Evolutionary conservation across 2,329 filamentous ascomycete species (phyloP), one percentile per base, ranked within the genome.

Genomic region (Clarireedia homoeocarpa): DNA sequence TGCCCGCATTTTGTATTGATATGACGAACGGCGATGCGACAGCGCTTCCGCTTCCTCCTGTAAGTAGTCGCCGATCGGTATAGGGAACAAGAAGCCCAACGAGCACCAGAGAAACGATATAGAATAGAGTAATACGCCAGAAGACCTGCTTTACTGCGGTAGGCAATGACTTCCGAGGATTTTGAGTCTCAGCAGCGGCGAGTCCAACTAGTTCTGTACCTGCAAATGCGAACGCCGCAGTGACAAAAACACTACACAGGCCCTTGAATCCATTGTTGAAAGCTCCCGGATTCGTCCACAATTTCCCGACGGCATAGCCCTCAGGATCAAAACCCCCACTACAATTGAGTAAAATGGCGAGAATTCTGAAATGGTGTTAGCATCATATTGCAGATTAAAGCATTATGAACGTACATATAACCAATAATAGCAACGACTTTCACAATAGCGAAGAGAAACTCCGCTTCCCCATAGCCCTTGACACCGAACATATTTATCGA

Each of bases 401-500:
- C 23, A n/a, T 39, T 9, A 15, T 10, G 26, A 17, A 74, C 83
- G 74, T 72, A 88, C 85, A 95, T 91, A 72, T 95, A 95, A 51
- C 88, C 89, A 61, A 96, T 85, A 6, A 96, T 84, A 30, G 91
- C 90, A 44, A 86, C 77, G 51, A 96, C 83, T 69, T 96, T 96
- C 73, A 96, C 76, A 52, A 91, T 83, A 34, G 89, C 87, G 68
- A 95, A 94, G 56, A 91, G 75, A 63, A 95, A 95, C 66, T 96
- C 91, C 15, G 89, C 89, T 71, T 95, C 91, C 66, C 90, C 91
- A 64, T 95, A 96, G 26, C 87, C 89, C 67, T 87, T 88, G 60
- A 96, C 87, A 51, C 91, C 90, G 65, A 92, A 94, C 61, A 95
- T 71, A 69, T 96, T 96, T 73, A 96, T 95, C 30, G 72, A 64